phyloP scores from a whole-genome alignment of 495 filamentous ascomycete species.

The Chlorociboria aeruginascens region DNA sequence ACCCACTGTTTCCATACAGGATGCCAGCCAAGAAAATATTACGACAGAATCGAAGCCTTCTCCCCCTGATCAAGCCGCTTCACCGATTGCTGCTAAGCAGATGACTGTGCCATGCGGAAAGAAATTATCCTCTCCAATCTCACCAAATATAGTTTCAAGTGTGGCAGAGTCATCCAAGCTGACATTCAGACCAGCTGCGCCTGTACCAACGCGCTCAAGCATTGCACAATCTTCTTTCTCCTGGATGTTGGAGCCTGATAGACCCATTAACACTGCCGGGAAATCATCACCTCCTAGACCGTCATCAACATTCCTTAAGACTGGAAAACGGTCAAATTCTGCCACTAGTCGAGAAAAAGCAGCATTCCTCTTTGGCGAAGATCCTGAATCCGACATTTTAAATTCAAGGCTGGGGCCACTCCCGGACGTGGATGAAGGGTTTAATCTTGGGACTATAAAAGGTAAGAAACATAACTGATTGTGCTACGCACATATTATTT shows the following conservation, averaged over 20 bases:
- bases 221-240: constrained; percentile 82
- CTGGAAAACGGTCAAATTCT: constrained; percentile 9
- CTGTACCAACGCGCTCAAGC: constrained; percentile 48
- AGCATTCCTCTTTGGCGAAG: constrained; percentile 45
- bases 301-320: constrained; percentile 29
- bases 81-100: no score
- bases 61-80: no score
- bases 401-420: constrained; percentile 1
- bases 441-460: constrained; percentile 16
- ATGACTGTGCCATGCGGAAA: no score
- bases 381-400: constrained; percentile 14
- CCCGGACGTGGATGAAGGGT: constrained; percentile 13
- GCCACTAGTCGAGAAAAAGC: constrained; percentile 34
- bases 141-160: neutral
- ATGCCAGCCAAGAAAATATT: no score
- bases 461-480: constrained; percentile 4
- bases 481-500: neutral
- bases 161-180: neutral
- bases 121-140: no score
- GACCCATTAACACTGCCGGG: constrained; percentile 16
- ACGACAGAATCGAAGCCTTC: no score
- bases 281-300: constrained; percentile 25
- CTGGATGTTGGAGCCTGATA: constrained; percentile 74
- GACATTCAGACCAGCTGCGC: constrained; percentile 14
- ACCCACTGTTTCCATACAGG: no score